Base-by-base conservation (phyloP, 192 early-diverging fungal species). In the Coemansia javaensis region DNA sequence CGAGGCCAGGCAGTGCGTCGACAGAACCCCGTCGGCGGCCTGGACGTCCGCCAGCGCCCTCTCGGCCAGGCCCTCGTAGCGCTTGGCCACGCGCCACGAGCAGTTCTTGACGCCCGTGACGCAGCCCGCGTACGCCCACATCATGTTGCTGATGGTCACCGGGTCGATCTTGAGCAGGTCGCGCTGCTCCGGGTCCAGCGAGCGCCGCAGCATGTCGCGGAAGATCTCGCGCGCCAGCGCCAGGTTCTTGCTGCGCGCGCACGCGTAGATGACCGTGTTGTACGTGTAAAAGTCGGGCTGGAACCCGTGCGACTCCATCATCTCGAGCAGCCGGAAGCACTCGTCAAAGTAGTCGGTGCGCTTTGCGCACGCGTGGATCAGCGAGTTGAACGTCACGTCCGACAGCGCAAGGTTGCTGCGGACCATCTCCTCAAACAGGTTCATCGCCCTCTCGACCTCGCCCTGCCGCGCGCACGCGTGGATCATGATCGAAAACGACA, bases 361-460 rank as follows among this genome's bases (percentile, higher is more conserved):
- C 47, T 69, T 67, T 0, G 82, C 87, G 46, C 85, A 90, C 6
- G 95, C 90, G 50, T 87, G 77, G 40, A 98, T 87, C 24, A 98
- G 68, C 16, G 85, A 77, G 49, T 91, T 96, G 56, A 88, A 95
- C 1, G 93, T 95, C 0, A 88, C 82, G 22, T 86, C 85, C 0
- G 89, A 93, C 1, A 87, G 85, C 10, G 76, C 75, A 16, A 95
- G 66, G 28, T 77, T 62, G 9, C 80, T 79, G 36, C 69, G 62
- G 15, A 83, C 63, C 87, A 97, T 95, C 51, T 96, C 89, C 46
- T 83, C 80, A 74, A 93, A 95, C 37, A 98, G 68, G 50, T 93
- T 89, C 42, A 98, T 79, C 7, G 95, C 95, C 31, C 77, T 70
- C 53, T 98, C 95, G n/a, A 88, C 85, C 41, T 94, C 82, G 32